Evolutionary conservation across 257 asterid genomes (phyloP).

Genomic region (Penstemon barbatus): DNA sequence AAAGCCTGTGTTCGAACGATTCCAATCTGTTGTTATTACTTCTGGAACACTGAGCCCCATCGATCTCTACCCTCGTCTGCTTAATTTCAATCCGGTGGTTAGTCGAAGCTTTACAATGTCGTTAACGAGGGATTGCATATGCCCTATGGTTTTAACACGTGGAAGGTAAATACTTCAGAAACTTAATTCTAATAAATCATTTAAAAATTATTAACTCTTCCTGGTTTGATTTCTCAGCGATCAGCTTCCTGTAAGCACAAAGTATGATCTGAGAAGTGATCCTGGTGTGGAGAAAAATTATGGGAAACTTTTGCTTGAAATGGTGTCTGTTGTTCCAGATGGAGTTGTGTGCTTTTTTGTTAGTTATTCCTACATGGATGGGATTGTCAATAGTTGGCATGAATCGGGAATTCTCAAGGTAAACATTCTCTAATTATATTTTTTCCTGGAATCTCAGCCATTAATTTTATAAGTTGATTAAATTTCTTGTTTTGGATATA

Average conservation of each 20-base stretch:
- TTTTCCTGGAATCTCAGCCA: not conserved
- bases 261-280: conserved; percentile 93
- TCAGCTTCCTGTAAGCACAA: conserved; percentile 98
- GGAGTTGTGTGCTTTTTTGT: conserved; percentile 96
- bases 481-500: conserved; percentile 23
- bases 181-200: conserved; percentile 18
- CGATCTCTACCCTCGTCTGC: conserved; percentile 97
- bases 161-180: conserved; percentile 63
- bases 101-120: conserved; percentile 97
- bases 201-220: conserved; percentile 16
- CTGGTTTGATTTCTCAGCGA: conserved; percentile 49
- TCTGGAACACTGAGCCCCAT: conserved; percentile 99
- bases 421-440: conserved; percentile 14
- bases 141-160: conserved; percentile 97
- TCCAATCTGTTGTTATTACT: conserved; percentile 94
- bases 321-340: conserved; percentile 97
- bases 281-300: conserved; percentile 98
- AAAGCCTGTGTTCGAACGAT: conserved; percentile 96
- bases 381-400: conserved; percentile 98
- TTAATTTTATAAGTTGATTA: conserved; percentile 4
- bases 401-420: conserved; percentile 94
- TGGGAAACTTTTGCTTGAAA: conserved; percentile 93
- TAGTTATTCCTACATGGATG: conserved; percentile 98
- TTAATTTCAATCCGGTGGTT: conserved; percentile 87
- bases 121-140: conserved; percentile 96